Percentiles rank a stretch among this genome's conserved stretches.
Conservation (phyloP, 805 yeast species). For the Zygoascus ofunaensis region DNA sequence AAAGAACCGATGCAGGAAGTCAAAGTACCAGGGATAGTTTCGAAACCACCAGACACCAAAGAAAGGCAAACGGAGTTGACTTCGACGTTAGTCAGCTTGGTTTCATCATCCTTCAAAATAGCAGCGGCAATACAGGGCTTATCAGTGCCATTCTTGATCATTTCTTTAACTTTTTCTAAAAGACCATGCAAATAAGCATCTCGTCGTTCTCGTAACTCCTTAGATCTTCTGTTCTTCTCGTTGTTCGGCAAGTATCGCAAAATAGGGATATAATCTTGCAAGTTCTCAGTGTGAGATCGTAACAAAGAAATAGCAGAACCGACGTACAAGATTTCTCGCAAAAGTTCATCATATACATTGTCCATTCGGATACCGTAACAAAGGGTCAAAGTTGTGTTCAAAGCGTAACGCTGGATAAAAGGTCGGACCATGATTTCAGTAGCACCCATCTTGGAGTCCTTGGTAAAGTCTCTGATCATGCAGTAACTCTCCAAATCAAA, state of each 20-base stretch:
- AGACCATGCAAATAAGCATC: slow-evolving; percentile 27
- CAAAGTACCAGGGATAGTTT: slow-evolving; percentile 57
- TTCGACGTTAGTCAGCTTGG: slow-evolving; percentile 31
- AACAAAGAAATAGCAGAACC: slow-evolving; percentile 29
- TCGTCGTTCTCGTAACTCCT: slow-evolving; percentile 25
- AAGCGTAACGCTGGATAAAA: slow-evolving; percentile 31
- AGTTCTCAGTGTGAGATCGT: slow-evolving; percentile 31
- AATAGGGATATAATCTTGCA: slow-evolving; percentile 33
- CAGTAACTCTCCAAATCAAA: slow-evolving; percentile 31
- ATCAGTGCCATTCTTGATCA: slow-evolving; percentile 23
- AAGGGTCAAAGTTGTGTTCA: slow-evolving; percentile 33
- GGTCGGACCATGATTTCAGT: slow-evolving; percentile 24
- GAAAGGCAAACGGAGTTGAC: slow-evolving; percentile 54
- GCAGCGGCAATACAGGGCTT: slow-evolving; percentile 31
- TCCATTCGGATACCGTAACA: slow-evolving; percentile 35
- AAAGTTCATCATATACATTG: slow-evolving; percentile 24
- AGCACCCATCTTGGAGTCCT: slow-evolving; percentile 14
- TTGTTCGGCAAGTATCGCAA: slow-evolving; percentile 28
- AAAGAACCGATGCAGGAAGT: slow-evolving; percentile 54
- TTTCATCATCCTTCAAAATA: slow-evolving; percentile 25
- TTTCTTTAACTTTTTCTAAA: slow-evolving; percentile 25
- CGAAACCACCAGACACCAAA: slow-evolving; percentile 71
- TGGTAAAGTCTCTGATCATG: slow-evolving; percentile 28
- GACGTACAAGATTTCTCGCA: slow-evolving; percentile 26
- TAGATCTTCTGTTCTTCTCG: slow-evolving; percentile 23